phyloP scores from a whole-genome alignment of 2,329 filamentous ascomycete species.

The Tolypocladium ovalisporum region DNA sequence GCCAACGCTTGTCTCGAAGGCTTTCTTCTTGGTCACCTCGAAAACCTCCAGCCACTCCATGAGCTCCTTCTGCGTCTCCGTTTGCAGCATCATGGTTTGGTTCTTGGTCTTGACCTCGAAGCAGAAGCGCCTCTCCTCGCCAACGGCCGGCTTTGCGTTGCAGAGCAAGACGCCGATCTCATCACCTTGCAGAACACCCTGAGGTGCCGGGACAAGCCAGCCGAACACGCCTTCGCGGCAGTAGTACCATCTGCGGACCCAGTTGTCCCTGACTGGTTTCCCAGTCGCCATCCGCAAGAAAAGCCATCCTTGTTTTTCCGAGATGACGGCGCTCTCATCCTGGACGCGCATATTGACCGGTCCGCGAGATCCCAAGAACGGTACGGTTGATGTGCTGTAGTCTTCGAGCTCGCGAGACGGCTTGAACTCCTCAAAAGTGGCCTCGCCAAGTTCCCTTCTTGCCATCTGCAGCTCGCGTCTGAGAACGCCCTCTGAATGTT shows the following conservation, averaged over 20 bases:
- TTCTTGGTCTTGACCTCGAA: conserved; percentile 99
- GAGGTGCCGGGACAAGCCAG: conserved; percentile 73
- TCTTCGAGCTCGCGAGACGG: conserved; percentile 90
- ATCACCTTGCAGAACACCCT: conserved; percentile 90
- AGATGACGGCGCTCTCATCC: conserved; percentile 36
- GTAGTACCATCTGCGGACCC: conserved; percentile 91
- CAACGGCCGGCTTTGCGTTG: conserved; percentile 79
- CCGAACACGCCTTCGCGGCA: conserved; percentile 93
- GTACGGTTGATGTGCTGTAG: conserved; percentile 82
- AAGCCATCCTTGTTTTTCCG: conserved; percentile 91
- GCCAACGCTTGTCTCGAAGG: conserved; percentile 62
- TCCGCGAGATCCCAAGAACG: conserved; percentile 65
- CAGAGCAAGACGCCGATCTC: conserved; percentile 92
- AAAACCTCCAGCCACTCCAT: conserved; percentile 92
- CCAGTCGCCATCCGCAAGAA: conserved; percentile 72
- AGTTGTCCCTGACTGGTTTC: conserved; percentile 81
- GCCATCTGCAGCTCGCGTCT: conserved; percentile 70
- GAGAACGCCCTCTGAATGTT: conserved; percentile 74
- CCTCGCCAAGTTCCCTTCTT: conserved; percentile 72
- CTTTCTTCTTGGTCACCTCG: conserved; percentile 86
- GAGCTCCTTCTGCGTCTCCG: conserved; percentile 85
- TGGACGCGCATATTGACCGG: conserved; percentile 52
- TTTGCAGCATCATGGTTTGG: conserved; percentile 77
- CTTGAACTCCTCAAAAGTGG: conserved; percentile 56
- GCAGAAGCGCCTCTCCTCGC: conserved; percentile 90